Conservation (phyloP, 169 alveolate species). For the Cryptosporidium viatorum region DNA sequence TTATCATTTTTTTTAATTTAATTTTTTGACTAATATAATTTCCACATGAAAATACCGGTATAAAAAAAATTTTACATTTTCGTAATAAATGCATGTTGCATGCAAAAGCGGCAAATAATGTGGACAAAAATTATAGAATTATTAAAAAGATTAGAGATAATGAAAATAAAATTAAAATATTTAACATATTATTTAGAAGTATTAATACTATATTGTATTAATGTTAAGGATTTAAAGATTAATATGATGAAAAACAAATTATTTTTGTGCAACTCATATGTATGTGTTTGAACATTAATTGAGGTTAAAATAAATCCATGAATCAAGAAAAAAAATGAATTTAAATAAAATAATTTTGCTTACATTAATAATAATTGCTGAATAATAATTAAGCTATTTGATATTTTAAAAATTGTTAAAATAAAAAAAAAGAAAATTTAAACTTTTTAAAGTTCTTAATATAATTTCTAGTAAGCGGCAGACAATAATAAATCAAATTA, state of each 20-base stretch:
- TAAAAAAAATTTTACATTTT: not conserved
- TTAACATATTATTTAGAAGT: not conserved
- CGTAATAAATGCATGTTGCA: not conserved
- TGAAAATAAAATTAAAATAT: not conserved
- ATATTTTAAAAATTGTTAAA: not conserved
- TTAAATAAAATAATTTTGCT: too few species aligned
- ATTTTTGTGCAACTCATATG: too few species aligned
- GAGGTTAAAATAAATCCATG: too few species aligned
- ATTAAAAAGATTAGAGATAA: not conserved
- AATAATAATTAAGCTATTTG: too few species aligned
- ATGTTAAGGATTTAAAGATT: too few species aligned
- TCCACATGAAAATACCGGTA: slow-evolving; percentile 12
- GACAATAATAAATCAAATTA: not conserved
- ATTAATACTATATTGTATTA: not conserved
- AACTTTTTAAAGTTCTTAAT: not conserved
- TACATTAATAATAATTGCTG: too few species aligned
- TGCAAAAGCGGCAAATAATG: not conserved
- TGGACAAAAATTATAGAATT: not conserved
- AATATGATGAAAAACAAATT: too few species aligned
- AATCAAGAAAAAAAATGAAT: too few species aligned
- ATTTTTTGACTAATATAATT: not conserved
- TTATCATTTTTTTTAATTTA: not conserved
- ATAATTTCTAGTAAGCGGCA: not conserved
- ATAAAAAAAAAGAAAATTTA: not conserved
- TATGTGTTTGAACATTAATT: too few species aligned